phyloP scores from a whole-genome alignment of 805 yeast genomes.

The Cephaloascus fragrans region DNA sequence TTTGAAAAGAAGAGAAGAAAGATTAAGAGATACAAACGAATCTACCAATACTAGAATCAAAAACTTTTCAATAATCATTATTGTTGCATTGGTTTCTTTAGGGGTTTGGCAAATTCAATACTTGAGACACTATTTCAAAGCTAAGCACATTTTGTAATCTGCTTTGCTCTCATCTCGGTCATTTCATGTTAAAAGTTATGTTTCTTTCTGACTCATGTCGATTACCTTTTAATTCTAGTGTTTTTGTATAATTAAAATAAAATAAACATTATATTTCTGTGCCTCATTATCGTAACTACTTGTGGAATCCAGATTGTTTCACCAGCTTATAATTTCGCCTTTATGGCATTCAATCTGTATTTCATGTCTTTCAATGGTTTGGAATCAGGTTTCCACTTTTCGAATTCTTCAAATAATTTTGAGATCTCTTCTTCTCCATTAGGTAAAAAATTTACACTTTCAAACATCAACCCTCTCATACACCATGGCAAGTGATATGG shows the following conservation, averaged over 20 bases:
- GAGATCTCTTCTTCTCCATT: constrained; percentile 48
- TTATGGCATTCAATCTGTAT: constrained; percentile 54
- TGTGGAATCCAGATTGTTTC: no score
- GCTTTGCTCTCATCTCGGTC: no score
- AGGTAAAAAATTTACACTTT: constrained; percentile 38
- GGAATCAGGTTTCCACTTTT: constrained; percentile 79
- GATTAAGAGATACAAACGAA: constrained; percentile 94
- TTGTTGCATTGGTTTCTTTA: constrained; percentile 60
- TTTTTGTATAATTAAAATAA: no score
- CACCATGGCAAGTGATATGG: constrained; percentile 93
- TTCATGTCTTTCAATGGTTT: constrained; percentile 78
- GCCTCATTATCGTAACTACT: no score
- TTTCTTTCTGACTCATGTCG: no score
- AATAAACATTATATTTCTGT: no score
- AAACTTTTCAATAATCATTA: constrained; percentile 67
- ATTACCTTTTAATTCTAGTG: no score
- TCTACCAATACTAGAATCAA: constrained; percentile 90
- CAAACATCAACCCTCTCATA: constrained; percentile 71
- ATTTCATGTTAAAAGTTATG: no score
- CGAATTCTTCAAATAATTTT: constrained; percentile 60
- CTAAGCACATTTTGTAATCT: constrained; percentile 66
- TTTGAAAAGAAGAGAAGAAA: constrained; percentile 79
- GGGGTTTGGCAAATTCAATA: constrained; percentile 92
- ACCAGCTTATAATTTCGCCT: constrained; percentile 16
- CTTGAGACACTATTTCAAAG: constrained; percentile 84